These are phyloP conservation scores for Candida cerambycidarum DNA, from an alignment of 805 yeast species.

Conservation along the genomic window DNA sequence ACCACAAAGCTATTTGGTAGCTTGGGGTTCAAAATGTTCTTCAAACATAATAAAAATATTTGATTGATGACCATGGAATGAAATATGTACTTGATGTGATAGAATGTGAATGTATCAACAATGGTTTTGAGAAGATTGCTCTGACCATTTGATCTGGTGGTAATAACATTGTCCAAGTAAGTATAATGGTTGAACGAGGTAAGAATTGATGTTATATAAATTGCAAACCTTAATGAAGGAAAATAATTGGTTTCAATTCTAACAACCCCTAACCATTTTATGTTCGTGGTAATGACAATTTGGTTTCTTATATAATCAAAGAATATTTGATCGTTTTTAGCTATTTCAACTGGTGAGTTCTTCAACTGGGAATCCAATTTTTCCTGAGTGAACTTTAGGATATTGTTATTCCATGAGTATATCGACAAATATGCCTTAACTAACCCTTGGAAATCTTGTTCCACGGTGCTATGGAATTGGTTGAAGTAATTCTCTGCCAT, in stretches of 20 bases:
- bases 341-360: not conserved
- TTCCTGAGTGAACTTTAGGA: not conserved
- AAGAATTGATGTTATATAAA: slow-evolving; percentile 26
- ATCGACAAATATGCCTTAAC: slow-evolving; percentile 11
- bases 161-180: slow-evolving; percentile 17
- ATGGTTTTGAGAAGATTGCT: slow-evolving; percentile 15
- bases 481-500: slow-evolving; percentile 19
- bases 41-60: slow-evolving; percentile 20
- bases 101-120: slow-evolving; percentile 11
- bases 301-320: slow-evolving; percentile 6
- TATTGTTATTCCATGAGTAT: slow-evolving; percentile 6
- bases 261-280: slow-evolving; percentile 28
- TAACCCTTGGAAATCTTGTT: slow-evolving; percentile 3
- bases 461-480: slow-evolving; percentile 8
- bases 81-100: slow-evolving; percentile 18
- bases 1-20: slow-evolving; percentile 9
- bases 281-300: slow-evolving; percentile 8
- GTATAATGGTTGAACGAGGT: slow-evolving; percentile 25
- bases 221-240: slow-evolving; percentile 26
- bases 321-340: not conserved
- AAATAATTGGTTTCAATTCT: slow-evolving; percentile 27
- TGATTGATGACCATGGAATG: slow-evolving; percentile 20
- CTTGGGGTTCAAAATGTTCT: slow-evolving; percentile 11
- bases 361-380: too few species aligned
- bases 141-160: slow-evolving; percentile 1